These are phyloP conservation scores for Gillenia trifoliata DNA, from an alignment of 306 rosid genomes.

Conservation along the genomic window DNA sequence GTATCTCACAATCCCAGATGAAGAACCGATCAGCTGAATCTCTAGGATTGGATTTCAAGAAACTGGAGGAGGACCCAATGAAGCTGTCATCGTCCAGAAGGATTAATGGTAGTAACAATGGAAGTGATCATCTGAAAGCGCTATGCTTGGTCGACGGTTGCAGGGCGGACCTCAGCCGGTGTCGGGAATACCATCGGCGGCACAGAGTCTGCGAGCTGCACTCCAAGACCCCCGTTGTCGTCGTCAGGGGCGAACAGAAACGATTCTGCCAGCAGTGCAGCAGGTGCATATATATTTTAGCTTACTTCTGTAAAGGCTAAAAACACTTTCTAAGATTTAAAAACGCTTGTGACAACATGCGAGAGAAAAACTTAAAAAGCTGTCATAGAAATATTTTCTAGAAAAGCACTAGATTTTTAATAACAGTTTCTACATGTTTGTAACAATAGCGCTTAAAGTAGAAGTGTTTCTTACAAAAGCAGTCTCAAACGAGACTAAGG, in stretches of 20 bases:
- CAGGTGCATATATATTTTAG: slow-evolving; percentile 23
- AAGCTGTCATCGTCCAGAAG: slow-evolving; percentile 2
- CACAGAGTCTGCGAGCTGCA: slow-evolving; percentile 49
- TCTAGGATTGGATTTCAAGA: not conserved
- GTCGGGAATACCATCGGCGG: slow-evolving; percentile 47
- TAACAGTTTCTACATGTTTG: too few species aligned
- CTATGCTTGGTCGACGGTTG: slow-evolving; percentile 41
- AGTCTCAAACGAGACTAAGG: too few species aligned
- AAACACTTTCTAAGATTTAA: too few species aligned
- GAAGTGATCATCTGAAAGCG: slow-evolving; percentile 4
- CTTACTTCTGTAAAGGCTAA: too few species aligned
- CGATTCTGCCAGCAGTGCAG: slow-evolving; percentile 62
- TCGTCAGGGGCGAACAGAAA: slow-evolving; percentile 31
- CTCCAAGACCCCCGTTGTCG: slow-evolving; percentile 39
- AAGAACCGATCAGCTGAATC: slow-evolving; percentile 12
- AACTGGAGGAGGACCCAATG: not conserved
- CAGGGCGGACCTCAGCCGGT: slow-evolving; percentile 31
- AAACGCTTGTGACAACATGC: too few species aligned
- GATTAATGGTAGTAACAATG: not conserved
- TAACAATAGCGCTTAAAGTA: too few species aligned
- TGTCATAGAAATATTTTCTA: too few species aligned
- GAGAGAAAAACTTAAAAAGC: too few species aligned
- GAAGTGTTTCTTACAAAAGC: too few species aligned
- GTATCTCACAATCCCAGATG: slow-evolving; percentile 9
- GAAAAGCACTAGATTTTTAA: too few species aligned